phyloP scores from a whole-genome alignment of 148 eudicot genomes.

The Nyssa sinensis region DNA sequence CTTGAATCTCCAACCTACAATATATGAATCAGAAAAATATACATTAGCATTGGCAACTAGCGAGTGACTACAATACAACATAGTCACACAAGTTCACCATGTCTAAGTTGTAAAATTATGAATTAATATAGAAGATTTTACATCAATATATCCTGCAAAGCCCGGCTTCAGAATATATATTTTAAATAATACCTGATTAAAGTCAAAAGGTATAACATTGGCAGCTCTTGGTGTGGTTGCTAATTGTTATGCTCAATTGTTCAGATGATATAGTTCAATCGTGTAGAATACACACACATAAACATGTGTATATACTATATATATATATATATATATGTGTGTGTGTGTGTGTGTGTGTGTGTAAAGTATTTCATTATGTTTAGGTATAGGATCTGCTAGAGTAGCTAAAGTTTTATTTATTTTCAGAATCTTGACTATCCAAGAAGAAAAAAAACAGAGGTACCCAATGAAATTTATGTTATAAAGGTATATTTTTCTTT shows the following conservation, averaged over 20 bases:
- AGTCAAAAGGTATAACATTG: background rate
- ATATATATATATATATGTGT: no score
- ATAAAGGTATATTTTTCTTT: background rate
- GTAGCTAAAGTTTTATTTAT: background rate
- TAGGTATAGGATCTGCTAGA: background rate
- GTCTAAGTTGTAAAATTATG: background rate
- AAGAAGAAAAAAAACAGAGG: background rate
- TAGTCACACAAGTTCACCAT: background rate
- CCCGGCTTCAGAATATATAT: background rate
- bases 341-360: no score
- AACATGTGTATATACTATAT: no score
- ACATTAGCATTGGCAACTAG: background rate
- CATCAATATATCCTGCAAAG: background rate
- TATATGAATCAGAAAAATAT: background rate
- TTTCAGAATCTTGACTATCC: background rate
- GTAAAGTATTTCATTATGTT: background rate
- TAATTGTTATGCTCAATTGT: background rate
- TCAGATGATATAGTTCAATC: background rate
- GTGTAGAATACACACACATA: background rate
- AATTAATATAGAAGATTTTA: background rate
- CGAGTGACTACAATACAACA: background rate
- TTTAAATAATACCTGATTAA: background rate
- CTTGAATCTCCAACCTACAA: conserved; percentile 50
- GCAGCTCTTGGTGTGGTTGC: background rate
- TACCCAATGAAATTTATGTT: background rate